Conservation (phyloP, 2,329 filamentous ascomycete species). For the Aschersonia sp. region DNA sequence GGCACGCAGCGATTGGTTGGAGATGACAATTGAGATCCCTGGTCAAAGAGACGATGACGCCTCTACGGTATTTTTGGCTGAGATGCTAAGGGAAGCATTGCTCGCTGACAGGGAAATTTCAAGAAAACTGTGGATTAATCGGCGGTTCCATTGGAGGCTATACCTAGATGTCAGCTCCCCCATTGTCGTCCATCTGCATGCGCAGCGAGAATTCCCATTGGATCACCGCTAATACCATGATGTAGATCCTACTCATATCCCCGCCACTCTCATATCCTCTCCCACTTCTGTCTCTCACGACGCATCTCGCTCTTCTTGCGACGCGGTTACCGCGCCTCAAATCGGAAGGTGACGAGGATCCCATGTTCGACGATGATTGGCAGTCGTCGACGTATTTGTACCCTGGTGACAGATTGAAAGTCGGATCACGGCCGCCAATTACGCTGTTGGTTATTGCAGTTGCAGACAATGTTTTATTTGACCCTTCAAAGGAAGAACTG, state of each 20-base stretch:
- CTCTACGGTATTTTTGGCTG: constrained; percentile 70
- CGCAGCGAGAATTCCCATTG: not conserved
- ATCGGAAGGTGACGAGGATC: constrained; percentile 87
- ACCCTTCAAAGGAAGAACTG: constrained; percentile 81
- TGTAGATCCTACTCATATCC: constrained; percentile 80
- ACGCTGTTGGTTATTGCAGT: constrained; percentile 84
- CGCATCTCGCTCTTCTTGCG: constrained; percentile 81
- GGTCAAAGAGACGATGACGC: constrained; percentile 85
- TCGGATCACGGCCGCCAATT: constrained; percentile 54
- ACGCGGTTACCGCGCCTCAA: constrained; percentile 73
- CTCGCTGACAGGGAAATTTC: constrained; percentile 56
- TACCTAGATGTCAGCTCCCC: constrained; percentile 68
- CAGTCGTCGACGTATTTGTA: constrained; percentile 69
- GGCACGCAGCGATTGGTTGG: constrained; percentile 61
- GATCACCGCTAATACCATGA: not conserved
- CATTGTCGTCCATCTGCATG: not conserved
- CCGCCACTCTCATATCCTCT: constrained; percentile 85
- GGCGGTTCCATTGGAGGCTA: constrained; percentile 88
- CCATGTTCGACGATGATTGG: constrained; percentile 98
- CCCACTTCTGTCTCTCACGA: constrained; percentile 81
- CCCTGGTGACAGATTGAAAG: constrained; percentile 27
- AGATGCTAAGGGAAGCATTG: constrained; percentile 81
- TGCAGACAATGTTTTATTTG: constrained; percentile 82
- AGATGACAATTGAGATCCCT: constrained; percentile 83
- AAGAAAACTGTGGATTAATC: constrained; percentile 72